These are phyloP conservation scores for Jackrogersella multiformis DNA, from an alignment of 495 filamentous ascomycete genomes.

Conservation along the genomic window DNA sequence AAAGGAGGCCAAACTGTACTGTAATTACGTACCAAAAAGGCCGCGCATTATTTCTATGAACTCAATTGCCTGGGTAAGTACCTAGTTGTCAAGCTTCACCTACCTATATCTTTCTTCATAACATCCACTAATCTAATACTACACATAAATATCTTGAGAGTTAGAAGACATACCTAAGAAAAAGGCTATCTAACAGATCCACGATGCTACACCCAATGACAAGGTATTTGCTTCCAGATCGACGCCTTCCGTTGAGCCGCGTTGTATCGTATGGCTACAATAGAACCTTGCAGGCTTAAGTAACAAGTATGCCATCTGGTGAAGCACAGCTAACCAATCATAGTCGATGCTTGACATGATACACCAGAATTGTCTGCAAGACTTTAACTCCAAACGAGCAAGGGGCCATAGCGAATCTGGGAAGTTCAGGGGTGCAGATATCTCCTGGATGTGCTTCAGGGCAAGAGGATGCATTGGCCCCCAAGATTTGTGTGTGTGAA, in stretches of 20 bases:
- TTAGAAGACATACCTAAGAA: too few species aligned
- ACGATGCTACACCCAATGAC: too few species aligned
- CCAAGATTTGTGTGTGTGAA: constrained; percentile 21
- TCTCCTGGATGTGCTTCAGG: constrained; percentile 12
- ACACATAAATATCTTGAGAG: too few species aligned
- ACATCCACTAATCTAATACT: too few species aligned
- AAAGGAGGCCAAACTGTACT: too few species aligned
- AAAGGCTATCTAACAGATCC: neutral
- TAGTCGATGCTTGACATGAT: neutral
- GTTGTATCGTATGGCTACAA: neutral
- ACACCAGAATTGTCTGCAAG: constrained; percentile 6
- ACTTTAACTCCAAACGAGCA: constrained; percentile 10
- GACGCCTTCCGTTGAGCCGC: neutral
- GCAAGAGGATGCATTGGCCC: constrained; percentile 30
- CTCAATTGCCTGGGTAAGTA: too few species aligned
- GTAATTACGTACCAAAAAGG: too few species aligned
- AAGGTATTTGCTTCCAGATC: neutral
- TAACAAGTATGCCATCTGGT: neutral
- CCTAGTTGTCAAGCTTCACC: too few species aligned
- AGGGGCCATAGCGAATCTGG: constrained; percentile 20
- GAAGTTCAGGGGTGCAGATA: constrained; percentile 18
- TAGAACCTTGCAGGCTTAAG: too few species aligned
- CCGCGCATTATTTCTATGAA: too few species aligned
- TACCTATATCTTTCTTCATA: too few species aligned
- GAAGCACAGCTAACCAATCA: neutral